Evolutionary conservation across 2,329 filamentous ascomycete species (phyloP).

Genomic region (Ophiostoma ulmi): DNA sequence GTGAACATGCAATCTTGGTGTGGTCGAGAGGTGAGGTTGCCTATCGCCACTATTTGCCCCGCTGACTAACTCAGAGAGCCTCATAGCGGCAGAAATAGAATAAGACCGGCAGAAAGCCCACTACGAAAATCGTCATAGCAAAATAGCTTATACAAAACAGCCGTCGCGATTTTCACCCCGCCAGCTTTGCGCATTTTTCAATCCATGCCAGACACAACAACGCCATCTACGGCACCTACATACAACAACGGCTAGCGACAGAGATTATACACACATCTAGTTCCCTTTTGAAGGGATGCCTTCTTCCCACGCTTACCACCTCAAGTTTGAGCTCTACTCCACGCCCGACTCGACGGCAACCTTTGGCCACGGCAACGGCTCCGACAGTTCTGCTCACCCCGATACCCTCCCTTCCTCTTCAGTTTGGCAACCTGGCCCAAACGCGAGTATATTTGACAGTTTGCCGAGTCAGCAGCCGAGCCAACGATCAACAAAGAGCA

Average conservation of each 20-base stretch:
- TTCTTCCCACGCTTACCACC: slow-evolving; percentile 58
- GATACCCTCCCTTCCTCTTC: neutral
- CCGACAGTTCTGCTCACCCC: too few species aligned
- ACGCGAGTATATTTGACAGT: slow-evolving; percentile 50
- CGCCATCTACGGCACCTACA: neutral
- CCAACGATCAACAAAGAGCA: neutral
- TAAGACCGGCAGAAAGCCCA: slow-evolving; percentile 14
- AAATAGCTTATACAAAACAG: neutral
- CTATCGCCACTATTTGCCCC: slow-evolving; percentile 8
- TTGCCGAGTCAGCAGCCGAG: slow-evolving; percentile 47
- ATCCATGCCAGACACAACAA: neutral
- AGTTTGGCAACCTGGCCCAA: slow-evolving; percentile 47
- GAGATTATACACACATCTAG: neutral
- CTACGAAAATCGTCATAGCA: slow-evolving; percentile 6
- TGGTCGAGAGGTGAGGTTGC: neutral
- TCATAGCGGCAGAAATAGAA: slow-evolving; percentile 3
- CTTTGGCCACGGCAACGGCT: neutral
- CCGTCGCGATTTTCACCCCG: neutral
- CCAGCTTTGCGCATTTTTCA: neutral
- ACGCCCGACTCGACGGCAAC: slow-evolving; percentile 37
- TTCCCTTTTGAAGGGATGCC: slow-evolving; percentile 42
- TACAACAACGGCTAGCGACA: neutral
- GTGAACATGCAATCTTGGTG: neutral
- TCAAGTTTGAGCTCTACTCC: slow-evolving; percentile 62
- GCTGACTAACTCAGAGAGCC: neutral